Conservation (phyloP, 139 green algal genomes). For the Yamagishiella unicocca region DNA sequence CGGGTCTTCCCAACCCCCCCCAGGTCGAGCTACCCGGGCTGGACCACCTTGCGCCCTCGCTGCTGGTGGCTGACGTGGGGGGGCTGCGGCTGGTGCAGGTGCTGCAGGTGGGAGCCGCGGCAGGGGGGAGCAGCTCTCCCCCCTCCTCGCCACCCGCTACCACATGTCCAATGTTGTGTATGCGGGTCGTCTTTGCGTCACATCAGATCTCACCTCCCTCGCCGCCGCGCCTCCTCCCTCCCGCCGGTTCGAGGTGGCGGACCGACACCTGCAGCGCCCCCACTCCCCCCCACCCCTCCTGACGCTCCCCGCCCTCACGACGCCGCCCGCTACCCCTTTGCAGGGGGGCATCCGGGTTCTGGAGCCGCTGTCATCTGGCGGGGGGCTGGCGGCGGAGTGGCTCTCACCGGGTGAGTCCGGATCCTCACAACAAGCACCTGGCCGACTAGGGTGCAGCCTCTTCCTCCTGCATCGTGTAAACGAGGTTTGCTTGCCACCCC, state of each 20-base stretch:
- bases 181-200: no score
- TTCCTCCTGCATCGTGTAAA: no score
- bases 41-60: slow-evolving; percentile 27
- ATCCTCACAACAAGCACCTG: not conserved
- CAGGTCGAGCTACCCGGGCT: slow-evolving; percentile 51
- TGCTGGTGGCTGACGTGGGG: slow-evolving; percentile 53
- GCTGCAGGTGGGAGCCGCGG: not conserved
- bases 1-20: not conserved
- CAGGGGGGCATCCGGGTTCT: slow-evolving; percentile 46
- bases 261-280: not conserved
- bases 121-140: not conserved
- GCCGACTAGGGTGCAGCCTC: not conserved
- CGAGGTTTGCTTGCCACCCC: no score
- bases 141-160: no score
- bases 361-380: not conserved
- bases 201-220: no score
- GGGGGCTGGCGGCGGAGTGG: slow-evolving; percentile 31
- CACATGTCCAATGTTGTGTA: no score
- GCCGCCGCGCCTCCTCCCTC: no score
- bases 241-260: not conserved
- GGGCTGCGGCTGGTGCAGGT: slow-evolving; percentile 52
- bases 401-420: not conserved
- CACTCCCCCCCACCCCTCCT: not conserved
- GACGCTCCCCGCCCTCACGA: not conserved
- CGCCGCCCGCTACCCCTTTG: not conserved